These are phyloP conservation scores for Trichoderma virens DNA, from an alignment of 495 filamentous ascomycete species.

Conservation along the genomic window DNA sequence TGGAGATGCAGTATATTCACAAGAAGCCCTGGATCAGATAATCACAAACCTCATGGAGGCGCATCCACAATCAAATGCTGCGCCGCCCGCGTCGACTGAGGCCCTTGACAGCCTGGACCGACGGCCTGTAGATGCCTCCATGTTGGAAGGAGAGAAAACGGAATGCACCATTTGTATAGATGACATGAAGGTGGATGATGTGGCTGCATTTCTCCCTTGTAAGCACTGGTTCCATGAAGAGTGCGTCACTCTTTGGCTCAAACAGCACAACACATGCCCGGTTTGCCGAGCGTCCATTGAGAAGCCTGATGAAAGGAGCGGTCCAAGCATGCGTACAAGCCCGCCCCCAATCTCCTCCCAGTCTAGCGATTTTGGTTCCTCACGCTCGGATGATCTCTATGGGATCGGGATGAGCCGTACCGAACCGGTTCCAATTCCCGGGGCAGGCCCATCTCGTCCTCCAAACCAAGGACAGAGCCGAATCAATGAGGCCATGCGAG, in stretches of 20 bases:
- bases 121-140: constrained; percentile 54
- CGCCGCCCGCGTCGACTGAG: constrained; percentile 67
- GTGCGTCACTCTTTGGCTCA: constrained; percentile 73
- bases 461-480: constrained; percentile 6
- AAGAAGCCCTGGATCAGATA: constrained; percentile 85
- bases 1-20: constrained; percentile 85
- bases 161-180: constrained; percentile 97
- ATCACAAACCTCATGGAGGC: constrained; percentile 83
- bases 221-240: constrained; percentile 83
- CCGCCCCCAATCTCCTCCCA: too few relatives aligned
- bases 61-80: constrained; percentile 63
- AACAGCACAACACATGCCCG: constrained; percentile 84
- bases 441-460: not conserved
- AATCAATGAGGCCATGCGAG: constrained; percentile 9
- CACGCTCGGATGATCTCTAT: not conserved
- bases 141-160: constrained; percentile 56
- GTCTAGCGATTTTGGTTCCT: too few relatives aligned
- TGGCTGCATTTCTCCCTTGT: constrained; percentile 77
- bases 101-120: constrained; percentile 70
- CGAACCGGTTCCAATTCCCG: not conserved
- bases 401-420: not conserved
- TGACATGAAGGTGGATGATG: constrained; percentile 61
- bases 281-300: constrained; percentile 76
- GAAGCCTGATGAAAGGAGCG: constrained; percentile 16
- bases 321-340: too few relatives aligned